Evolutionary conservation across 1,284 basidiomycete species (phyloP).

Genomic region (Mycena citricolor): DNA sequence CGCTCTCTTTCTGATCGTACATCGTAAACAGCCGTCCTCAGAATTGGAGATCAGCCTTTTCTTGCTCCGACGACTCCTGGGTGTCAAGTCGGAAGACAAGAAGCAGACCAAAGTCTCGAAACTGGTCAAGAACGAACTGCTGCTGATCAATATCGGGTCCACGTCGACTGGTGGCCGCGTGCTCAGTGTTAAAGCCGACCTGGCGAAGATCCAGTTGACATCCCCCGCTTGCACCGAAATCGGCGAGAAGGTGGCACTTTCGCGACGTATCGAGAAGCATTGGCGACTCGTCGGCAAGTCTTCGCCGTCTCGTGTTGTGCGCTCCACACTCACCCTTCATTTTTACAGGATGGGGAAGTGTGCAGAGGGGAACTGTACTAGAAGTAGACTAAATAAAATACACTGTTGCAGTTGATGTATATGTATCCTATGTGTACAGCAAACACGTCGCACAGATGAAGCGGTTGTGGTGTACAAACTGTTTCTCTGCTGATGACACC

Average conservation of each 20-base stretch:
- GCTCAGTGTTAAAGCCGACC: slow-evolving; percentile 86
- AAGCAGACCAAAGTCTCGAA: slow-evolving; percentile 97
- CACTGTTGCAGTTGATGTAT: too few relatives aligned
- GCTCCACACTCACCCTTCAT: slow-evolving; percentile 6
- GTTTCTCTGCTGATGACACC: too few relatives aligned
- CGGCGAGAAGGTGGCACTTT: slow-evolving; percentile 93
- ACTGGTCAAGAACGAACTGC: slow-evolving; percentile 88
- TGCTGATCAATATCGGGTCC: slow-evolving; percentile 93
- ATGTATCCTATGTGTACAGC: too few relatives aligned
- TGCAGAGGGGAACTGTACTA: slow-evolving; percentile 50
- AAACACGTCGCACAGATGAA: too few relatives aligned
- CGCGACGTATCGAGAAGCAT: slow-evolving; percentile 94
- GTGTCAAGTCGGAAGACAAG: slow-evolving; percentile 98
- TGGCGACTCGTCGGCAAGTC: slow-evolving; percentile 85
- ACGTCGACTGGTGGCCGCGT: slow-evolving; percentile 94
- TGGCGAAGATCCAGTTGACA: slow-evolving; percentile 90
- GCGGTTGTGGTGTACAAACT: too few relatives aligned
- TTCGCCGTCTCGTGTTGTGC: neutral
- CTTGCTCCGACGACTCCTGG: slow-evolving; percentile 91
- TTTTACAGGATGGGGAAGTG: slow-evolving; percentile 49
- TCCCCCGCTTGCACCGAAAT: slow-evolving; percentile 92
- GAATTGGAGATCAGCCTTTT: slow-evolving; percentile 91
- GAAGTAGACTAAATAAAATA: slow-evolving; percentile 43
- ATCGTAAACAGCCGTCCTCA: slow-evolving; percentile 28
- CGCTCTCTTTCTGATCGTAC: neutral